Percentiles rank a stretch among this genome's conserved stretches.
Evolutionary conservation across 2,329 filamentous ascomycete species (phyloP).

Genomic region (Colletotrichum endophyticum): DNA sequence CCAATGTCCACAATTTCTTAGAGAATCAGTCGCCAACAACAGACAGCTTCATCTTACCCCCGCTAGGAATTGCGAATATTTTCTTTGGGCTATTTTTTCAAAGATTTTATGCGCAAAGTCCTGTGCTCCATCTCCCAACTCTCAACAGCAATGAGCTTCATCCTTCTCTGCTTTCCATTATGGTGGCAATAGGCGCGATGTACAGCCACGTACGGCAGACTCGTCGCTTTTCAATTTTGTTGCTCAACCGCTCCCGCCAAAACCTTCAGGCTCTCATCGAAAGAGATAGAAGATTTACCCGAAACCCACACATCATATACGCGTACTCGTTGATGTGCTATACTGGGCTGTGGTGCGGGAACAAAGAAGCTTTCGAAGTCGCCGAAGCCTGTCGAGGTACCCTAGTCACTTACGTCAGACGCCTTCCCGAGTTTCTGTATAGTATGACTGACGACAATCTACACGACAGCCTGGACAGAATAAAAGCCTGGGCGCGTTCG

Average conservation of each 20-base stretch:
- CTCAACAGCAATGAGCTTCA: neutral
- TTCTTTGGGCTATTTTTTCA: conserved; percentile 2
- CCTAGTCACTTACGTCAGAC: neutral
- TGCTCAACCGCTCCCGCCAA: neutral
- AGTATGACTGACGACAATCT: neutral
- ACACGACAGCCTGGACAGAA: neutral
- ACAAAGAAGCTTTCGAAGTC: conserved; percentile 2
- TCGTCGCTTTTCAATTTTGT: neutral
- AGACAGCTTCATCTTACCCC: neutral
- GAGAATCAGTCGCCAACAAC: neutral
- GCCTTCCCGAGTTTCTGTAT: neutral
- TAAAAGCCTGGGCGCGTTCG: neutral
- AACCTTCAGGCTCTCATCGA: neutral
- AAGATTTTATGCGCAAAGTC: neutral
- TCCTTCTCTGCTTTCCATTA: neutral
- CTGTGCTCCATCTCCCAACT: neutral
- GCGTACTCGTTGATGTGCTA: neutral
- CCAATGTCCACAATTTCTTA: neutral
- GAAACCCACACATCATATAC: neutral
- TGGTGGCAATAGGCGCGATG: neutral
- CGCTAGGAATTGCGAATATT: neutral
- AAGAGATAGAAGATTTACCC: neutral
- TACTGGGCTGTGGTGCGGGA: conserved; percentile 6
- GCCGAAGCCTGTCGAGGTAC: neutral
- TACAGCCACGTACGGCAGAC: neutral